phyloP scores from a whole-genome alignment of 208 protist genomes.

The Tritrichomonas musculus region DNA sequence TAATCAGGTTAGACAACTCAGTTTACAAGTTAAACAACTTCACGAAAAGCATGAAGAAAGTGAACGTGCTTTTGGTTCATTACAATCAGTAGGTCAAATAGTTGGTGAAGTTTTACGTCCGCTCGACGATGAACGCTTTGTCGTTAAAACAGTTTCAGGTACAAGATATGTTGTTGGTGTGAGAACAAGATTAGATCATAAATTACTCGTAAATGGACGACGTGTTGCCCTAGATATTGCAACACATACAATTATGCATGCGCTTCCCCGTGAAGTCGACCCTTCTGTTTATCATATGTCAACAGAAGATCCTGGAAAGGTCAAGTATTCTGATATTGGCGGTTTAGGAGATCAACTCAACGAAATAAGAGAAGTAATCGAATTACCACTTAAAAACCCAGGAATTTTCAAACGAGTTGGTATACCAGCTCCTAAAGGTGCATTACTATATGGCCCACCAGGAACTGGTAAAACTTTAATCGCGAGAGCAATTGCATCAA shows the following conservation, averaged over 20 bases:
- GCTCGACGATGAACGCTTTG: slow-evolving; percentile 77
- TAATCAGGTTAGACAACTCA: neutral
- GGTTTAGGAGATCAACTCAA: slow-evolving; percentile 94
- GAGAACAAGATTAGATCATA: slow-evolving; percentile 68
- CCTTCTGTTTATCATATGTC: slow-evolving; percentile 98
- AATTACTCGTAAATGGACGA: slow-evolving; percentile 78
- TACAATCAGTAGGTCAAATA: slow-evolving; percentile 95
- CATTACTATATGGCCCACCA: slow-evolving; percentile 93
- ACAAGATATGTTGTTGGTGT: slow-evolving; percentile 97
- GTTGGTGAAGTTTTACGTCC: slow-evolving; percentile 94
- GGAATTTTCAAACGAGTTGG: slow-evolving; percentile 96
- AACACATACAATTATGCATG: slow-evolving; percentile 96
- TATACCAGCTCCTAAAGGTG: slow-evolving; percentile 96
- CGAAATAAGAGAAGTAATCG: slow-evolving; percentile 91
- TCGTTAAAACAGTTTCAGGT: slow-evolving; percentile 96
- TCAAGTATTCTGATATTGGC: slow-evolving; percentile 86
- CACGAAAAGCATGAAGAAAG: neutral
- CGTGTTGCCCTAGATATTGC: slow-evolving; percentile 98
- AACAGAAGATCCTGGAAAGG: slow-evolving; percentile 79
- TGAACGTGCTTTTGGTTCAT: slow-evolving; percentile 90
- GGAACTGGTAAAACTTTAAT: slow-evolving; percentile 81
- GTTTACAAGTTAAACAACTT: neutral
- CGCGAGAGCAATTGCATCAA: slow-evolving; percentile 93
- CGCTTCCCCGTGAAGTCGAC: slow-evolving; percentile 93
- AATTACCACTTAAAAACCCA: slow-evolving; percentile 96